Base-by-base conservation (phyloP, 495 filamentous ascomycete genomes). In the Xylaria scruposa region DNA sequence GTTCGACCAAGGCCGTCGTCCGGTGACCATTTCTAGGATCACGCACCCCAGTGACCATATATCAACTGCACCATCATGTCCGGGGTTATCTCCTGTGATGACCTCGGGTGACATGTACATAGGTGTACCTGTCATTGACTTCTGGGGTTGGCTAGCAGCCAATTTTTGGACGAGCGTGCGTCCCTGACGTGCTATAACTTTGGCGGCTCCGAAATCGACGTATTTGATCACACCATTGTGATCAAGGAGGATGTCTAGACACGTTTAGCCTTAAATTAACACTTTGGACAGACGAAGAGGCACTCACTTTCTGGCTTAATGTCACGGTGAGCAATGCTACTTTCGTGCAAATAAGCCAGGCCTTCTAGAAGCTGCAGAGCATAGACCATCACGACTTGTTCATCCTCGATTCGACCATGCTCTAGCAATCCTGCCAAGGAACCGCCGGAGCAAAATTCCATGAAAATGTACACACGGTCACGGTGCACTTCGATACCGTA, bases 61-160 rank as follows among this genome's bases (percentile, higher is more conserved):
- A 79, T 99, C 96, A 67, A 97, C 94, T n/a, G 94, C 92, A 38
- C 95, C 94, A 29, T 86, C 86, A 72, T 94, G 92, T 46, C 87
- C 93, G 36, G 84, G 82, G 70, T 90, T 89, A 64, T 92, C 89
- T 44, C 96, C 96, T 74, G 93, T 95, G 82, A 99, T 98, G 58
- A 97, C 94, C 84, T 99, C 96, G 29, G 96, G 96, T 19, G 97
- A 98, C 96, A 99, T 99, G 85, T 99, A 99, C 96, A 99, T 99
- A 31, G 96, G 96, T 46, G 96, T 99, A 72, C 96, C 96, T 10
- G 94, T 97, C 91, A 97, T 98, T 51, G 92, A 94, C 78, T 93
- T 93, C 78, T 97, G 93, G 72, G 92, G 85, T 74, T 93, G 93
- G 53, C 85, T 88, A 70, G 80, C 83, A 51, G 87, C 83, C 4